These are phyloP conservation scores for Penicillium concentricum DNA, from an alignment of 2,329 filamentous ascomycete genomes.

Conservation along the genomic window DNA sequence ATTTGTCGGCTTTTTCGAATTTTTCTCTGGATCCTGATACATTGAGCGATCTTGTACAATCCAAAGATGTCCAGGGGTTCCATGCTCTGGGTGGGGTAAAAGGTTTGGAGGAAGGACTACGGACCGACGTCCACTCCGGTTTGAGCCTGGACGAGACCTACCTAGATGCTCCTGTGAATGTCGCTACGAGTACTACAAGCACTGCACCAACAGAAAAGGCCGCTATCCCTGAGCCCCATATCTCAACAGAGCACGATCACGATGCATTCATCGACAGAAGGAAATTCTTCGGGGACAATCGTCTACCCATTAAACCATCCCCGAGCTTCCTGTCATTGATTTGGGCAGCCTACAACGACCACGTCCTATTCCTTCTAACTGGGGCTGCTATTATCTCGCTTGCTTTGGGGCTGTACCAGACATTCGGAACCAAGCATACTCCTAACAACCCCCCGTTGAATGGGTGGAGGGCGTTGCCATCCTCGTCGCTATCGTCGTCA, in stretches of 20 bases:
- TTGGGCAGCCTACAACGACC: slow-evolving; percentile 78
- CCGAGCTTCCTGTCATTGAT: slow-evolving; percentile 66
- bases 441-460: slow-evolving; percentile 50
- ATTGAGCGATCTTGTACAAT: slow-evolving; percentile 1
- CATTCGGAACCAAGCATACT: slow-evolving; percentile 26
- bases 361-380: slow-evolving; percentile 68
- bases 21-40: slow-evolving; percentile 1
- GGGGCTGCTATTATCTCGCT: slow-evolving; percentile 68
- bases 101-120: slow-evolving; percentile 64
- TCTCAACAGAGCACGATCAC: neutral
- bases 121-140: slow-evolving; percentile 58
- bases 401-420: slow-evolving; percentile 65
- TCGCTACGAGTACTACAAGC: neutral
- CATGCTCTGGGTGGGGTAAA: slow-evolving; percentile 42
- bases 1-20: neutral
- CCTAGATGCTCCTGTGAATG: slow-evolving; percentile 49
- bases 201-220: neutral
- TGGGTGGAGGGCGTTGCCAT: slow-evolving; percentile 75
- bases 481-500: slow-evolving; percentile 67
- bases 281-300: slow-evolving; percentile 63
- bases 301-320: slow-evolving; percentile 63
- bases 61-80: neutral
- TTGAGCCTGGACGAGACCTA: slow-evolving; percentile 63
- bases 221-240: neutral
- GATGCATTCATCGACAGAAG: slow-evolving; percentile 51